A percentile compares a stretch with the other conserved stretches of the same genome.
Evolutionary conservation across 345 rosid genomes (phyloP).

Genomic region (Brassica napus): DNA sequence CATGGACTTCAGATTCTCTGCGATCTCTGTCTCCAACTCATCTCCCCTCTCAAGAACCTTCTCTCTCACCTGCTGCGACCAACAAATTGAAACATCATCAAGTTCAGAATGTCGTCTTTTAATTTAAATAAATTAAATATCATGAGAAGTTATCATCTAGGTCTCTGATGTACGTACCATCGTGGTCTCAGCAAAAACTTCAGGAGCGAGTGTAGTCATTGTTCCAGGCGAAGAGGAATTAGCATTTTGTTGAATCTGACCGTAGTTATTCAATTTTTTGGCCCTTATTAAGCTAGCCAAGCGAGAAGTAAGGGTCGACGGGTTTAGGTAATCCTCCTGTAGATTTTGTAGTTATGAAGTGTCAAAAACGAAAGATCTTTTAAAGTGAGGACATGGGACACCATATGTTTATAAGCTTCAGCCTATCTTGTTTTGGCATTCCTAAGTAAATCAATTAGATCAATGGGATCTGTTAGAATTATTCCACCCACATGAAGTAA

Average conservation of each 20-base stretch:
- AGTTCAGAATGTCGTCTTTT: neutral
- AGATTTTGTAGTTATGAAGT: neutral
- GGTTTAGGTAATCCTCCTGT: slow-evolving; percentile 70
- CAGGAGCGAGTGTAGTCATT: slow-evolving; percentile 65
- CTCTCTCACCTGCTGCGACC: slow-evolving; percentile 64
- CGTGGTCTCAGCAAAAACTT: slow-evolving; percentile 58
- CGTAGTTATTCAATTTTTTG: slow-evolving; percentile 21
- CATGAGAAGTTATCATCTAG: neutral
- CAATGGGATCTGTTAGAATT: too few species aligned
- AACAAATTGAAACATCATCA: neutral
- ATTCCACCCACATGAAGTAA: too few species aligned
- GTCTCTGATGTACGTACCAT: slow-evolving; percentile 29
- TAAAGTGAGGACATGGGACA: neutral
- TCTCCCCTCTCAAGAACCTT: slow-evolving; percentile 82
- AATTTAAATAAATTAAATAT: too few species aligned
- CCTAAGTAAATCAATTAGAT: too few species aligned
- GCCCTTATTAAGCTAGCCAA: slow-evolving; percentile 45
- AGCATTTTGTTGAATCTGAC: slow-evolving; percentile 38
- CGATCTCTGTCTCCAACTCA: slow-evolving; percentile 81
- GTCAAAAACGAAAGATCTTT: neutral
- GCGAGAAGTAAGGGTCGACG: slow-evolving; percentile 63
- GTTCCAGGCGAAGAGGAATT: slow-evolving; percentile 57
- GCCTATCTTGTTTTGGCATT: neutral
- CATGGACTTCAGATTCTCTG: slow-evolving; percentile 49
- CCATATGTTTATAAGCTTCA: neutral